These are phyloP conservation scores for Parathielavia hyrcaniae DNA, from an alignment of 495 filamentous ascomycete species.

Conservation along the genomic window DNA sequence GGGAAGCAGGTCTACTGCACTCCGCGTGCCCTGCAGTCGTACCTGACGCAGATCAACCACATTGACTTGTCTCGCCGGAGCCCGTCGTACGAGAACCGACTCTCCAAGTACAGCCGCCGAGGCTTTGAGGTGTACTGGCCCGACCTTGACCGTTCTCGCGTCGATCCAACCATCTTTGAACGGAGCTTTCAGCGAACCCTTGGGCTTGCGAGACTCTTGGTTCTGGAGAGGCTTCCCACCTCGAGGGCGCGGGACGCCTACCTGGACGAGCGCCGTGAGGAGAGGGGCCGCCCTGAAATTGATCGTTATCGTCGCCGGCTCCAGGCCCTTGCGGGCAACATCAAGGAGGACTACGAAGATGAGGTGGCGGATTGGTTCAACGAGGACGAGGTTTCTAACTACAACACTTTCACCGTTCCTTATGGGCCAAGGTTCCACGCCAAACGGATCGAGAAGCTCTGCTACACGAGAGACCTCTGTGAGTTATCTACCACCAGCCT, in stretches of 20 bases:
- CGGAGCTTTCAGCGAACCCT: conserved; percentile 64
- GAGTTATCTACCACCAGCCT: conserved; percentile 10
- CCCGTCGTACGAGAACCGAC: conserved; percentile 76
- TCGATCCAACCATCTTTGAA: conserved; percentile 83
- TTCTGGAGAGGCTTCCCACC: conserved; percentile 71
- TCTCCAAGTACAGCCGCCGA: conserved; percentile 80
- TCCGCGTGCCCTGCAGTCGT: conserved; percentile 64
- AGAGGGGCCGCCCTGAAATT: conserved; percentile 57
- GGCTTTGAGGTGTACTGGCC: conserved; percentile 79
- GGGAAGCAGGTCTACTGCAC: conserved; percentile 67
- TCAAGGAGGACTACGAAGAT: conserved; percentile 65
- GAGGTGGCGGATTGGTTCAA: conserved; percentile 78
- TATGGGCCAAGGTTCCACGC: conserved; percentile 66
- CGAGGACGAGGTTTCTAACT: conserved; percentile 65
- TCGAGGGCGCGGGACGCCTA: conserved; percentile 59
- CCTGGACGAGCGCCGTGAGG: conserved; percentile 54
- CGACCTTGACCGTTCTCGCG: conserved; percentile 58
- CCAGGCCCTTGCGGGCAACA: conserved; percentile 46
- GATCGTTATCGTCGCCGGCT: conserved; percentile 26
- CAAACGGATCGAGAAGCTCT: conserved; percentile 66
- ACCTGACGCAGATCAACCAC: conserved; percentile 71
- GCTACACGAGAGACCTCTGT: conserved; percentile 68
- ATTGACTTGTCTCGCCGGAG: conserved; percentile 73
- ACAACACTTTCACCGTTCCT: conserved; percentile 71
- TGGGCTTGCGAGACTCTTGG: conserved; percentile 70